Evolutionary conservation across 2,329 filamentous ascomycete genomes (phyloP), one percentile per base, ranked within the genome.

Genomic region (Xylariaceae sp.): DNA sequence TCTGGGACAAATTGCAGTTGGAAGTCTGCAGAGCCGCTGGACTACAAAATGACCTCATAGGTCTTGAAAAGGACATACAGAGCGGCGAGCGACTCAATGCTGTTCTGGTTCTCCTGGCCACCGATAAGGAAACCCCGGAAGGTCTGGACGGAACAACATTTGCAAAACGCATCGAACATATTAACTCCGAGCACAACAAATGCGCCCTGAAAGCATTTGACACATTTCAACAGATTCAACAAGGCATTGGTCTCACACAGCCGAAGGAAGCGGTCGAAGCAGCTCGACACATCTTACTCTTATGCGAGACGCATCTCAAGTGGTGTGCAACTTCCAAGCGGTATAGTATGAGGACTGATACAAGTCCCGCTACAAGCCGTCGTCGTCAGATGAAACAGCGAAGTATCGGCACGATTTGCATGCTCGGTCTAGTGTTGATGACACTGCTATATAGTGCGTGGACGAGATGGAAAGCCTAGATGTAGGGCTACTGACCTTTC

Each of bases 21-120:
- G 18, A 33, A 11, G 31, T 44, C 10, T 44, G 42, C 22, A 31
- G 42, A 18, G 42, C 31, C 9, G 30, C 31, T 3, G 42, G 42
- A 12, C 31, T 44, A 14, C 42, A 44, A n/a, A 44, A 44, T 19
- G 42, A 44, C 18, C 42, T 44, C 42, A 44, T 44, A 11, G 42
- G 42, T 15, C n/a, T 44, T 5, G 42, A 44, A n/a, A 31, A 33
- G 22, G 42, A 44, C 18, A 22, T 44, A 12, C 31, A 44, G 36
- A 22, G 36, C 36, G 42, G 42, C 15, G 42, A 44, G 15, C 31
- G 31, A n/a, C 42, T 44, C 15, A 44, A 44, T 35, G 42, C 42
- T 3, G 42, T 44, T 17, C 14, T 35, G 22, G 42, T 44, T 11
- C 15, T 44, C 7, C 6, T 44, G 42, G 17, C 42, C 27, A 36